Evolutionary conservation across 2,329 filamentous ascomycete genomes (phyloP).

Genomic region (Cercospora canescens): DNA sequence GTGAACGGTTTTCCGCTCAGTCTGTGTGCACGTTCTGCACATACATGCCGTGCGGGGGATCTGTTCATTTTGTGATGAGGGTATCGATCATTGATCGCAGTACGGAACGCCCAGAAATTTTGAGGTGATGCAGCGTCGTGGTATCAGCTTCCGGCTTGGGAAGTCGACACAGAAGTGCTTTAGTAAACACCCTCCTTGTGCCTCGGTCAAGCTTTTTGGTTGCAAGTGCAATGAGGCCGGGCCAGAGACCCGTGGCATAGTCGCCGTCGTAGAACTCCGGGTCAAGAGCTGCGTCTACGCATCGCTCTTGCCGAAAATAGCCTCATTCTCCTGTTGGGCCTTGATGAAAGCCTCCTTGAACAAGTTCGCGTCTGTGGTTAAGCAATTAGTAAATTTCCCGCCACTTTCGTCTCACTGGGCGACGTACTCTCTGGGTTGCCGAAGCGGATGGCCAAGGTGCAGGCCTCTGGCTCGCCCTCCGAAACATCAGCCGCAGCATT

Average conservation of each 20-base stretch:
- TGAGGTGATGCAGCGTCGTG: slow-evolving; percentile 7
- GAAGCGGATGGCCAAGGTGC: slow-evolving; percentile 94
- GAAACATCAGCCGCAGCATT: slow-evolving; percentile 96
- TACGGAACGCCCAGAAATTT: slow-evolving; percentile 31
- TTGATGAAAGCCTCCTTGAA: slow-evolving; percentile 99
- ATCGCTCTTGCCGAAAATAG: slow-evolving; percentile 61
- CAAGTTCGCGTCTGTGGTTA: slow-evolving; percentile 75
- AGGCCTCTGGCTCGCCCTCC: slow-evolving; percentile 94
- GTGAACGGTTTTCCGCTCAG: slow-evolving; percentile 7
- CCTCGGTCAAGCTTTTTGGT: neutral
- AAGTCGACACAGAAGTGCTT: neutral
- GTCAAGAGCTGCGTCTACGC: slow-evolving; percentile 10
- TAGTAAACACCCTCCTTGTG: neutral
- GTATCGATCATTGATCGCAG: slow-evolving; percentile 14
- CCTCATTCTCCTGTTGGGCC: slow-evolving; percentile 94
- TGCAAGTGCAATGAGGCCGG: neutral
- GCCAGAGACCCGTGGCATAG: neutral
- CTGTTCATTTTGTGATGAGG: slow-evolving; percentile 23
- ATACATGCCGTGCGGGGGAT: slow-evolving; percentile 23
- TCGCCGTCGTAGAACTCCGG: neutral
- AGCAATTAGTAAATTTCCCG: slow-evolving; percentile 12
- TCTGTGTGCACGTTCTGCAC: slow-evolving; percentile 17
- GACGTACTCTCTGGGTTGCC: slow-evolving; percentile 91
- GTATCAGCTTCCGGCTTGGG: neutral
- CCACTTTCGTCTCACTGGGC: neutral